A percentile compares a stretch with the other conserved stretches of the same genome.
These are phyloP conservation scores for Irpex rosettiformis DNA, from an alignment of 1,284 basidiomycete species.

Conservation along the genomic window DNA sequence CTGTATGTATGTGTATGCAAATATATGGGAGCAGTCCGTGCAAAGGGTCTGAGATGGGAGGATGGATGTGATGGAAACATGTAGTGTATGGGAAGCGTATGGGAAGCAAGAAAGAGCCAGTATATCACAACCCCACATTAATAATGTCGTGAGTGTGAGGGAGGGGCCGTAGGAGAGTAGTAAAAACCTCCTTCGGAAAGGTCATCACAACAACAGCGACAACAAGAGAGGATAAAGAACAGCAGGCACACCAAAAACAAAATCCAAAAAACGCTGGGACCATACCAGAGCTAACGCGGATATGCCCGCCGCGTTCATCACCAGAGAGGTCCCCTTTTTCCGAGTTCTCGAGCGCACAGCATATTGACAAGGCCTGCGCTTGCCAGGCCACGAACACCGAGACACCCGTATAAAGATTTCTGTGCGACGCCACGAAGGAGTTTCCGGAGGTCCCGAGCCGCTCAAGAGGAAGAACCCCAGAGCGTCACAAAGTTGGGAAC, in stretches of 20 bases:
- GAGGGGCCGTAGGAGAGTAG: background rate
- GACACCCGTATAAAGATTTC: too few relatives aligned
- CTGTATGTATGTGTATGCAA: background rate
- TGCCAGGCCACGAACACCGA: too few relatives aligned
- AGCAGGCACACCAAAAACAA: too few relatives aligned
- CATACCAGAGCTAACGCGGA: background rate
- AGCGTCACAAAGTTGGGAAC: background rate
- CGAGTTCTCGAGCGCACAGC: background rate
- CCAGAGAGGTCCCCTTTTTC: background rate
- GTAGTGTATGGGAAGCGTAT: background rate
- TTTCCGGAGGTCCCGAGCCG: too few relatives aligned
- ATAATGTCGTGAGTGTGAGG: background rate
- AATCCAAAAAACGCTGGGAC: background rate
- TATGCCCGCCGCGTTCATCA: too few relatives aligned
- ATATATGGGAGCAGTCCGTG: background rate
- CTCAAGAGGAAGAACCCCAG: too few relatives aligned
- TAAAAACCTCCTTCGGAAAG: background rate
- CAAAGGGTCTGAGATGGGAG: background rate
- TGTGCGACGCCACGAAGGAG: too few relatives aligned
- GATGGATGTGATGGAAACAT: background rate
- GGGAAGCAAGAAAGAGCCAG: background rate
- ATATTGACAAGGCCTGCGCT: too few relatives aligned
- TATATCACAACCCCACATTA: constrained; percentile 1
- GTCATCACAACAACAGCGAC: too few relatives aligned
- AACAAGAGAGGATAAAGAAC: too few relatives aligned